Evolutionary conservation across 1,284 basidiomycete species (phyloP), one percentile per base, ranked within the genome.

Genomic region (Ganoderma boninense): DNA sequence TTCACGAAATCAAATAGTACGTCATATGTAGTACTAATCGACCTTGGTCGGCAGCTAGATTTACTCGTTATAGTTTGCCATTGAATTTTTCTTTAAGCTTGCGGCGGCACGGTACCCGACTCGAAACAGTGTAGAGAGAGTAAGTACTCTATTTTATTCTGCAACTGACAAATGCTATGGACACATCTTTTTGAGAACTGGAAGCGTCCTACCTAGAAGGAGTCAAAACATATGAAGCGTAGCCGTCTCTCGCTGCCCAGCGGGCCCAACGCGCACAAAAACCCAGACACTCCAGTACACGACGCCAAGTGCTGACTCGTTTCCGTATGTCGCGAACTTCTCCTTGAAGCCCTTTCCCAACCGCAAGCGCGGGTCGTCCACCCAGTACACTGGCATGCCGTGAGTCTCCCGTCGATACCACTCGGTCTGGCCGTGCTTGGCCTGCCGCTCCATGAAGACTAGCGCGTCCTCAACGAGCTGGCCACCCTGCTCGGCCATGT

Each of bases 241-340:
- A n/a, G 38, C 38, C 38, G 11, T 18, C 11, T 29, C 16, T 16
- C 54, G 54, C 29, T 56, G 54, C 2, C n/a, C n/a, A 2, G 13
- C 14, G 20, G 54, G 38, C 38, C 38, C 38, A 40, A 40, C 11
- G 38, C 38, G 38, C 11, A 75, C 75, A 16, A 76, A 40, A 29
- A 77, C 29, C 32, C 71, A 71, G 13, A 76, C 13, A 35, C 70
- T 62, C 61, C 71, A 72, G 43, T 77, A 77, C 38, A 66, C 66
- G 29, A 67, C 60, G 2, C 14, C 68, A 2, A 75, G 3, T 1
- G 44, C n/a, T 10, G 73, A 61, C 42, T 76, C 32, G 57, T 76
- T 77, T 6, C 76, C 76, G 46, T 76, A 71, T n/a, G 68, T 69
- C 23, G 71, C 56, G 64, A 66, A 74, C 14, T 63, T 44, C 6